phyloP scores from a whole-genome alignment of 306 rosid genomes.

The Trifolium fragiferum region DNA sequence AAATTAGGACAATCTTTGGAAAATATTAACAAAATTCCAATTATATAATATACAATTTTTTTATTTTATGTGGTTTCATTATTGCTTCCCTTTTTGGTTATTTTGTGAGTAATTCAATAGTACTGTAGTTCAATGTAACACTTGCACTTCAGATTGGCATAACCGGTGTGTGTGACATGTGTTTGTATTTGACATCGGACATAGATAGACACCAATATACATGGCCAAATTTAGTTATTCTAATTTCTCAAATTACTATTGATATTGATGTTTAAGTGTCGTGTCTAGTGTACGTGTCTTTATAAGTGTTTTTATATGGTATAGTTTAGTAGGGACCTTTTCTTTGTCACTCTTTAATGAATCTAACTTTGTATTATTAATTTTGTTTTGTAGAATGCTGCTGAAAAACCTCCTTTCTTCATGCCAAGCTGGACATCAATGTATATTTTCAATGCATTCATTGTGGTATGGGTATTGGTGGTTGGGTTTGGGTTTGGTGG shows the following conservation, averaged over 20 bases:
- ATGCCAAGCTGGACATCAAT: conserved; percentile 87
- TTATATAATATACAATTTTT: background rate
- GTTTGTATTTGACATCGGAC: no score
- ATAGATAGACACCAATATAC: no score
- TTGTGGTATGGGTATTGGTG: conserved; percentile 81
- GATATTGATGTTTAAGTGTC: background rate
- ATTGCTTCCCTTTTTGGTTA: conserved; percentile 8
- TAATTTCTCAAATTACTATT: no score
- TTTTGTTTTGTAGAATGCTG: conserved; percentile 71
- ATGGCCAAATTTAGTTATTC: no score
- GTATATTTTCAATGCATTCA: conserved; percentile 69
- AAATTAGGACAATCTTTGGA: conserved; percentile 9
- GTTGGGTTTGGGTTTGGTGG: conserved; percentile 98
- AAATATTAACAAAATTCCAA: background rate
- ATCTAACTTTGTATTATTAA: background rate
- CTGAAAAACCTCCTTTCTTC: conserved; percentile 89
- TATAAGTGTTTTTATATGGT: no score
- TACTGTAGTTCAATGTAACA: background rate
- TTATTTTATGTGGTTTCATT: conserved; percentile 24
- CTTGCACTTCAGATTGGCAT: no score
- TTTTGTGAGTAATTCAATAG: conserved; percentile 16
- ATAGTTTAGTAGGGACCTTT: conserved; percentile 9
- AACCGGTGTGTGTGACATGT: background rate
- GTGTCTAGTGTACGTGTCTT: background rate
- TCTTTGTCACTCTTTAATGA: background rate